Base-by-base conservation (phyloP, 257 asterid genomes). In the Solanum megistacrolobum region DNA sequence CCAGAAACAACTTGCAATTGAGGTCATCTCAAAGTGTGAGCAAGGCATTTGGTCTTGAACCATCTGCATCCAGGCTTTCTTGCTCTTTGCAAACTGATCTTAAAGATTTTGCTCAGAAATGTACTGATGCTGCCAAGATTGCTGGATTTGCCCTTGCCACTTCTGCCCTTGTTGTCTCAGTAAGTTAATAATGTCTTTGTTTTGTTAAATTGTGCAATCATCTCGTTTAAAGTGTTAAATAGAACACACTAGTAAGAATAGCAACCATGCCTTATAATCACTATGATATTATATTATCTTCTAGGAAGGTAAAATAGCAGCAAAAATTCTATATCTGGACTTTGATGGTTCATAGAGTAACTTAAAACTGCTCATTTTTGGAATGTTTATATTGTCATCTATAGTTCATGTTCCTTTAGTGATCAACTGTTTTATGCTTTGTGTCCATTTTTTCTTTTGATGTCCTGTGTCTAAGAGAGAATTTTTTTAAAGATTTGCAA, bases 141-240 rank as follows among this genome's bases (percentile, higher is more conserved):
- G 99, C 99, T 68, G 99, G 98, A 29, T 94, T 97, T 85, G 99
- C 99, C 86, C 99, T 97, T 60, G 99, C 99, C 86, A 94, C 99
- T 88, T 97, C 99, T 41, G 99, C 99, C 34, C 99, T 97, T 34
- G 93, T 96, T 31, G 96, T 90, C 91, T 93, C 98, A 90, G 99
- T 96, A 94, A 81, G 88, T 48, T 18, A 1, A 39, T 84, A 18
- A 1, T 3, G 4, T 18, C 20, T 46, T 12, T 46, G 11, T 25
- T 25, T 12, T 39, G 66, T 43, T 34, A 62, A 65, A 60, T 60
- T 52, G 6, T 52, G 9, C 3, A 11, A 55, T n/a, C 31, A 84
- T 20, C 86, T 48, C 32, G 3, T 83, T 35, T 32, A 35, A 84
- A 84, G 9, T 3, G 76, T 34, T 62, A 21, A 52, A n/a, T 9